Base-by-base conservation (phyloP, 495 filamentous ascomycete species). In the Tuber calosporum region DNA sequence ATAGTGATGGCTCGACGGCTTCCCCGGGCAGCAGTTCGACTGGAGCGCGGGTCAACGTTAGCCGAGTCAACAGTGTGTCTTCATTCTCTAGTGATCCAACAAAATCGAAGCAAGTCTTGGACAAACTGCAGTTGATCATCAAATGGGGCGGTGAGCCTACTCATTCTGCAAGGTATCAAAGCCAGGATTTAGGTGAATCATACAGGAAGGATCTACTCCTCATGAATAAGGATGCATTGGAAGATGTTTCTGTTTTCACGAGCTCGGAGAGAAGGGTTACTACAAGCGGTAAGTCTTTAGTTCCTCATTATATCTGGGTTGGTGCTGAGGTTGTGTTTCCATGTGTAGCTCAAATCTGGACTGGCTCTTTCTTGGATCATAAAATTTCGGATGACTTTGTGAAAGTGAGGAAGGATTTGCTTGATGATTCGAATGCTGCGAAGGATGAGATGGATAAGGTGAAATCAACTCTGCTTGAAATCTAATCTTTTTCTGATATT, bases 81-180 rank as follows among this genome's bases (percentile, higher is more conserved):
- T 72, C 68, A 20, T 68, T 62, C 26, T 68, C 75, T 20, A 22
- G 19, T 17, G 74, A 78, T 40, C 75, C 68, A 2, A 77, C 69
- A 7, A 66, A 58, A 66, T 20, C 53, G 17, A 74, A 70, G 3
- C 74, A 73, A 17, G 72, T 66, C n/a, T 72, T 99, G 17, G 96
- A 98, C 80, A 99, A 99, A 82, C 85, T 99, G 48, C 95, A 99
- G 82, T 87, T 99, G 70, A 95, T 99, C 67, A 95, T 99, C 81
- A 99, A 99, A 80, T 99, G 95, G 96, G 96, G 95, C 75, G 95
- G 95, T 30, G 95, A 99, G 82, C 95, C 96, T 43, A 99, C 95
- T 1, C 96, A 99, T 83, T 96, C 94, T 22, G 96, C 95, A 26
- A 89, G 96, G 53, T 98, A 99, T 79, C 95, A 99, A 82, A 87